These are phyloP conservation scores for Aspergillus phoenicis DNA, from an alignment of 2,329 filamentous ascomycete species.

Conservation along the genomic window DNA sequence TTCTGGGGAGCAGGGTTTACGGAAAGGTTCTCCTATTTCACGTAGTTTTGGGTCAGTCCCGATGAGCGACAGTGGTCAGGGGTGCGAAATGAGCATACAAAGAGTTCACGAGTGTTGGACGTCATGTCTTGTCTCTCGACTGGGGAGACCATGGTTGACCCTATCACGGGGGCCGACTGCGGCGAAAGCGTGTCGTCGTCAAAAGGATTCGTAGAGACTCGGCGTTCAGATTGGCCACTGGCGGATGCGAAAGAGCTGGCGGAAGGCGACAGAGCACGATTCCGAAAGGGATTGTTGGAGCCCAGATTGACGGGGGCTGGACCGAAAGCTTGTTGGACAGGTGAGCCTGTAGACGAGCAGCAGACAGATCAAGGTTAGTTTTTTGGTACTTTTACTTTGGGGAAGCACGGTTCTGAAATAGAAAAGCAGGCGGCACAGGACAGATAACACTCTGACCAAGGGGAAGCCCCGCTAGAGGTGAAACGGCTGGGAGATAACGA, in stretches of 20 bases:
- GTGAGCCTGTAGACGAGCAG: constrained; percentile 16
- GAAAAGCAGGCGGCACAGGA: constrained; percentile 3
- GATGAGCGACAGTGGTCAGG: neutral
- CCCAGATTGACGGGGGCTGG: constrained; percentile 37
- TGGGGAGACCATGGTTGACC: constrained; percentile 34
- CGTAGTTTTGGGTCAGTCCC: neutral
- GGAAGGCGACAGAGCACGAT: constrained; percentile 46
- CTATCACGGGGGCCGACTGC: constrained; percentile 36
- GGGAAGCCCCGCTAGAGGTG: constrained; percentile 22
- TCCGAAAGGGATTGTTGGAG: constrained; percentile 56
- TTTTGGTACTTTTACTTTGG: neutral
- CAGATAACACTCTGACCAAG: constrained; percentile 17
- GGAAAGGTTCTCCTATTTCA: constrained; percentile 42
- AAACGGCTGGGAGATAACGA: constrained; percentile 21
- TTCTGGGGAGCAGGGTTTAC: constrained; percentile 38
- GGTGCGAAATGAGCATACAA: constrained; percentile 53
- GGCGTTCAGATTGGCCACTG: constrained; percentile 45
- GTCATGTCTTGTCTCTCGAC: constrained; percentile 44
- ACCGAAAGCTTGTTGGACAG: constrained; percentile 38
- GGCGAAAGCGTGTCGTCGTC: constrained; percentile 43
- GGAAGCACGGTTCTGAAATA: constrained; percentile 18
- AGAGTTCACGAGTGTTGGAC: constrained; percentile 59
- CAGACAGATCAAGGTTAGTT: constrained; percentile 11
- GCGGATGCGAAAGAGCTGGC: constrained; percentile 31
- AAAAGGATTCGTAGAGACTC: constrained; percentile 65